Base-by-base conservation (phyloP, 1,284 basidiomycete genomes). In the Xanthoconium separans region DNA sequence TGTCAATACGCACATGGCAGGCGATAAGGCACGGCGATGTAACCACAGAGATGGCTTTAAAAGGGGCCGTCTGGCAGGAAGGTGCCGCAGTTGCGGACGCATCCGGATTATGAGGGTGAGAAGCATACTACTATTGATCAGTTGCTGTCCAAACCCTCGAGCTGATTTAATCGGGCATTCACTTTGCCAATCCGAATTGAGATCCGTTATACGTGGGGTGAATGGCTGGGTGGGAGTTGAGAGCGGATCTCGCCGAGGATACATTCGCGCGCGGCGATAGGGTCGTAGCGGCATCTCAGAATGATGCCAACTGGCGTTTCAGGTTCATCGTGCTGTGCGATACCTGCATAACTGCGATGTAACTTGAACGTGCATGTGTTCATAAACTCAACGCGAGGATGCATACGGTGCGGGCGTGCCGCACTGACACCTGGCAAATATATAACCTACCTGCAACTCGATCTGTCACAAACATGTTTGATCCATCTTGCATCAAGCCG, bases 241-340 rank as follows among this genome's bases (percentile, higher is more conserved):
- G 63, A 48, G 51, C 64, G 66, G 64, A 66, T 69, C 66, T 65
- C 65, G 16, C 64, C 56, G 52, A 40, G 10, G 40, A 49, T 44
- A 53, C 51, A 49, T 57, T 62, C 53, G 39, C 39, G 42, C 39
- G 61, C 66, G 64, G 67, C 61, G 54, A 58, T 68, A 54, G 59
- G 46, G 51, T 52, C 50, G 30, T 15, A 44, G 48, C 44, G 49
- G 56, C 20, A 36, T 41, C 36, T 43, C 31, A 15, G 31, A 44
- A 42, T 40, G 50, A 51, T 47, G 50, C 51, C 44, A 51, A 50
- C 24, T 47, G 30, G 45, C 45, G 61, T 65, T 65, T 65, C 59
- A 53, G 46, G 27, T 27, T 27, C 27, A 46, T 47, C 22, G 39
- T 39, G 37, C 30, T 24, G 52, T 42, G 12, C 44, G 48, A 65